Evolutionary conservation across 73 alveolate genomes (phyloP).

Genomic region (Tetrahymena malaccensis): DNA sequence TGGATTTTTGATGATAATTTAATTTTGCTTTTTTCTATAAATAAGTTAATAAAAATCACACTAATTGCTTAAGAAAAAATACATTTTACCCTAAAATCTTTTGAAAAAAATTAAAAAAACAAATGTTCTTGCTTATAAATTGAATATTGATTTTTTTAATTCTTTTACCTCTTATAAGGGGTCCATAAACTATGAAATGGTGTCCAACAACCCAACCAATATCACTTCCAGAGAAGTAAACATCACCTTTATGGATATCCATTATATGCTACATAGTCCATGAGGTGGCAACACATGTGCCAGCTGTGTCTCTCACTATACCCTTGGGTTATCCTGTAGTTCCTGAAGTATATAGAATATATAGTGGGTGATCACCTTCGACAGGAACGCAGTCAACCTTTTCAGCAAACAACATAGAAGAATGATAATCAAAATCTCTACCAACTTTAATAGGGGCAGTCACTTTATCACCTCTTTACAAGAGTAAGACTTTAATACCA

Average conservation of each 20-base stretch:
- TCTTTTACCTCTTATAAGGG: slow-evolving; percentile 62
- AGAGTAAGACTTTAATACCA: slow-evolving; percentile 38
- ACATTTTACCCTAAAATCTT: too few relatives aligned
- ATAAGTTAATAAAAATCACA: not conserved
- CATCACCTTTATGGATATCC: slow-evolving; percentile 79
- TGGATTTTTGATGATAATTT: not conserved
- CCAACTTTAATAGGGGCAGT: slow-evolving; percentile 6
- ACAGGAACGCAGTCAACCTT: slow-evolving; percentile 66
- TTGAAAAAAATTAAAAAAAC: too few relatives aligned
- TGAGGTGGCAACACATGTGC: slow-evolving; percentile 87
- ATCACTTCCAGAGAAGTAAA: slow-evolving; percentile 94
- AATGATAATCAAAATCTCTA: slow-evolving; percentile 54
- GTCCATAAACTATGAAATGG: slow-evolving; percentile 98
- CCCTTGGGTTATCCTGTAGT: slow-evolving; percentile 99
- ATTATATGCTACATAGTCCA: slow-evolving; percentile 87
- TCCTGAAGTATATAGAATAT: slow-evolving; percentile 98
- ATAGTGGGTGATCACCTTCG: slow-evolving; percentile 81
- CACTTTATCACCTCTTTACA: slow-evolving; percentile 52
- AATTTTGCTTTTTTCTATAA: not conserved
- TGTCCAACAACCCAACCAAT: slow-evolving; percentile 99
- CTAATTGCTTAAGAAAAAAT: not conserved
- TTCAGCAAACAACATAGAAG: slow-evolving; percentile 38
- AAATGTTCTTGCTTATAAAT: too few relatives aligned
- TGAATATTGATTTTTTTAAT: too few relatives aligned
- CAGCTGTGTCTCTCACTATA: slow-evolving; percentile 95